Percentiles rank a stretch among this genome's conserved stretches.
Evolutionary conservation across 176 grass and related monocot genomes (phyloP).

Genomic region (Oryza rufipogon): DNA sequence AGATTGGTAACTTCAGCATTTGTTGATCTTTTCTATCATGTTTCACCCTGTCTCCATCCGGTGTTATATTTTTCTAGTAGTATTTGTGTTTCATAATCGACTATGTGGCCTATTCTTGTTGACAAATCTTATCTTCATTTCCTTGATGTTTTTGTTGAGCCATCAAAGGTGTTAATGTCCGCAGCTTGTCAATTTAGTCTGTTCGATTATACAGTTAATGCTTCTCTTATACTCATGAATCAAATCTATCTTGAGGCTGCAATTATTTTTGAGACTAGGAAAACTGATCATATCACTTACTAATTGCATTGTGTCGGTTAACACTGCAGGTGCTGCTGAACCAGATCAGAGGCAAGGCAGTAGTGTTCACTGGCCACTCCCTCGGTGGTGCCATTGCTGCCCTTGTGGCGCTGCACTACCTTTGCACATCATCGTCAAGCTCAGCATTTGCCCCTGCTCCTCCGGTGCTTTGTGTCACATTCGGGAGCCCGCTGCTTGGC

Average conservation of each 20-base stretch:
- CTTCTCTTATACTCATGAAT: neutral
- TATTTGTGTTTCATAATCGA: neutral
- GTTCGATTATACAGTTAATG: neutral
- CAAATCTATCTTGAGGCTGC: neutral
- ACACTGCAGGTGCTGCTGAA: slow-evolving; percentile 65
- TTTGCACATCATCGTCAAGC: slow-evolving; percentile 61
- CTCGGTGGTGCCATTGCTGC: slow-evolving; percentile 73
- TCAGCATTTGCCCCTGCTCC: slow-evolving; percentile 38
- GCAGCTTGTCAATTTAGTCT: neutral
- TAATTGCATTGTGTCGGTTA: neutral
- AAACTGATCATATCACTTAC: slow-evolving; percentile 7
- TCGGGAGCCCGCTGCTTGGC: slow-evolving; percentile 77
- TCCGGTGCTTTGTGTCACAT: slow-evolving; percentile 75
- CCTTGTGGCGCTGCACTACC: slow-evolving; percentile 68
- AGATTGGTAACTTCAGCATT: slow-evolving; percentile 6
- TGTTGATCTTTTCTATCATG: slow-evolving; percentile 21
- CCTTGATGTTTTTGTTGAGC: neutral
- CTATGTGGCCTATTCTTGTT: slow-evolving; percentile 7
- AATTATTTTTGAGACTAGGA: neutral
- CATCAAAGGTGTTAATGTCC: neutral
- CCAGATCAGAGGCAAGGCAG: slow-evolving; percentile 72
- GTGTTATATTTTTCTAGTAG: neutral
- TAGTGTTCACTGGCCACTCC: slow-evolving; percentile 88
- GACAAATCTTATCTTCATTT: slow-evolving; percentile 8
- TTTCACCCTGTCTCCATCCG: neutral